A percentile compares a stretch with the other conserved stretches of the same genome.
phyloP scores from a whole-genome alignment of 768 basidiomycete species.

The Phylloporus arenicola region DNA sequence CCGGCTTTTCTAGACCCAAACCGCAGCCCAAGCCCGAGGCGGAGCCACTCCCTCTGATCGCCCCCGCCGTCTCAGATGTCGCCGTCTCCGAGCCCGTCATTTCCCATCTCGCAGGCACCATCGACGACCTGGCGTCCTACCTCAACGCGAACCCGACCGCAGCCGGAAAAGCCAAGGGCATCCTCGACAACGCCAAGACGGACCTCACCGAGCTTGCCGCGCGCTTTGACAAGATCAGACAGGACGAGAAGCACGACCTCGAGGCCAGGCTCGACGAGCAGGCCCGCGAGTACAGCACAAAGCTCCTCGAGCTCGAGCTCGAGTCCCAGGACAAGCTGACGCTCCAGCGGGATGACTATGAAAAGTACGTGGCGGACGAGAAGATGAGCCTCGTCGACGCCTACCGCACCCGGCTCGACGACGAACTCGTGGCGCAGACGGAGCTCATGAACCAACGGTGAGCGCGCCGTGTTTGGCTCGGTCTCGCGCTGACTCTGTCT shows the following conservation, averaged over 20 bases:
- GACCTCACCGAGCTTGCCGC: slow-evolving; percentile 76
- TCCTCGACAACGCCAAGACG: slow-evolving; percentile 73
- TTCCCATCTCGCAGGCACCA: slow-evolving; percentile 84
- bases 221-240: slow-evolving; percentile 73
- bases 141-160: slow-evolving; percentile 69
- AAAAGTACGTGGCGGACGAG: slow-evolving; percentile 76
- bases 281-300: slow-evolving; percentile 73
- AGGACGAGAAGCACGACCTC: slow-evolving; percentile 68
- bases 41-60: slow-evolving; percentile 65
- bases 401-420: slow-evolving; percentile 82
- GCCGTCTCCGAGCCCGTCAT: slow-evolving; percentile 85
- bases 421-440: slow-evolving; percentile 82
- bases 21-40: slow-evolving; percentile 39
- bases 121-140: slow-evolving; percentile 85
- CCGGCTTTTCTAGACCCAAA: slow-evolving; percentile 69
- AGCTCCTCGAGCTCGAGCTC: slow-evolving; percentile 79
- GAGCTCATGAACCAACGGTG: slow-evolving; percentile 94
- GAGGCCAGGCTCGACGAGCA: slow-evolving; percentile 72
- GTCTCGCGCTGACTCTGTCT: neutral
- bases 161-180: slow-evolving; percentile 59
- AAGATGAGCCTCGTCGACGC: slow-evolving; percentile 61
- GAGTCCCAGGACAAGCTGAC: slow-evolving; percentile 82
- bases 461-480: slow-evolving; percentile 11
- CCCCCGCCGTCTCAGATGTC: slow-evolving; percentile 72
- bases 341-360: slow-evolving; percentile 80